A percentile compares a stretch with the other conserved stretches of the same genome.
Conservation (phyloP, 495 filamentous ascomycete genomes). For the Aspergillus kassunensis region DNA sequence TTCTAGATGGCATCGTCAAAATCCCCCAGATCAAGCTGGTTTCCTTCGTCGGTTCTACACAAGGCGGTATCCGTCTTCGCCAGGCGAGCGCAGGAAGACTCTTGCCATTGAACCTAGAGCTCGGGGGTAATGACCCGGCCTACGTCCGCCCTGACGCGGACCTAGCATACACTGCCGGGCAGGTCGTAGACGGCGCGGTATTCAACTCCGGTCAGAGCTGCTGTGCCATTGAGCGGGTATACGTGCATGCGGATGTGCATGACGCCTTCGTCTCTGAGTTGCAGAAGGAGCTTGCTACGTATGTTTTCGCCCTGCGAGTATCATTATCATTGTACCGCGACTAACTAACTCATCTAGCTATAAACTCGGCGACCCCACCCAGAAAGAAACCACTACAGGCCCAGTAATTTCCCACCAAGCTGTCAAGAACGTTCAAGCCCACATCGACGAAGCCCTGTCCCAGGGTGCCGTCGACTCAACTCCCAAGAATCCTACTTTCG, state of each 20-base stretch:
- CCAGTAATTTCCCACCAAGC: conserved; percentile 81
- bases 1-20: conserved; percentile 71
- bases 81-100: conserved; percentile 74
- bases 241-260: conserved; percentile 81
- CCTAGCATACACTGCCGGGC: conserved; percentile 80
- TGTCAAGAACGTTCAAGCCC: conserved; percentile 63
- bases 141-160: conserved; percentile 86
- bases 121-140: conserved; percentile 92
- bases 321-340: too few relatives aligned
- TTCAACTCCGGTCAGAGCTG: conserved; percentile 98
- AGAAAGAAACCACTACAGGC: conserved; percentile 75
- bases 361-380: conserved; percentile 80
- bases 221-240: conserved; percentile 88
- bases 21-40: conserved; percentile 71
- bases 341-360: too few relatives aligned
- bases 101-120: conserved; percentile 79
- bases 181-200: conserved; percentile 89
- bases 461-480: conserved; percentile 84
- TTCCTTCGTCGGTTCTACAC: conserved; percentile 90
- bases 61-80: conserved; percentile 77
- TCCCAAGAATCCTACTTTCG: conserved; percentile 73
- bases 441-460: conserved; percentile 77
- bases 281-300: conserved; percentile 65
- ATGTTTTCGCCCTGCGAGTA: too few relatives aligned
- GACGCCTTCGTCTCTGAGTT: conserved; percentile 72